Base-by-base conservation (phyloP, 176 grass and related monocot genomes). In the Neostapfia colusana region DNA sequence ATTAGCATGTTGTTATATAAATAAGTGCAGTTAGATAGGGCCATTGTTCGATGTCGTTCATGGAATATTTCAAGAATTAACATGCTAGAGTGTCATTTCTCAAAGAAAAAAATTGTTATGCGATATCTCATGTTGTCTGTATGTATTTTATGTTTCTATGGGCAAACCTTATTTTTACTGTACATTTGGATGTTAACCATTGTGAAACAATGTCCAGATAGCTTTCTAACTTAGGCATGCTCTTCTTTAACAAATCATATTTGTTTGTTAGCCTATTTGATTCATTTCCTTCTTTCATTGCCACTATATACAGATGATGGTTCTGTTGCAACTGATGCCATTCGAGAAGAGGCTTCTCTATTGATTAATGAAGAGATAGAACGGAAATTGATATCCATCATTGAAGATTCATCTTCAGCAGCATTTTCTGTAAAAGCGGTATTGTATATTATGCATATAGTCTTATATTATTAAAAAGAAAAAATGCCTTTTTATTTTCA, bases 341-440 rank as follows among this genome's bases (percentile, higher is more conserved):
- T 91, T 65, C 88, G 62, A 43, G 66, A 73, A 8, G 86, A 91
- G 82, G 81, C 82, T 59, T 89, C 75, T 20, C 34, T 75, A 58
- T 88, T 97, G 78, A 67, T 88, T 70, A 62, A 67, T 51, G 89
- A 91, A 70, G 84, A 90, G 72, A 81, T 97, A 77, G 88, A 93
- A 72, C 78, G n/a, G 17, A 89, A 77, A 58, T 80, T 97, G 44
- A 58, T 87, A 49, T 85, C 91, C 58, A 84, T 86, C 24, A 72
- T 97, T 70, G 44, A 89, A 76, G 86, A 91, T 60, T 84, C 88
- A 14, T 77, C 93, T 88, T 70, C 82, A 39, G 51, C 89, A 70
- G 72, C 86, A 83, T 82, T 81, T 82, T 84, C 80, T 85, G 68
- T 88, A 16, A 88, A 84, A 88, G 51, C 62, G 78, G 93, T 97